These are phyloP conservation scores for Aspergillus costaricaensis DNA, from an alignment of 2,329 filamentous ascomycete genomes.

Conservation along the genomic window DNA sequence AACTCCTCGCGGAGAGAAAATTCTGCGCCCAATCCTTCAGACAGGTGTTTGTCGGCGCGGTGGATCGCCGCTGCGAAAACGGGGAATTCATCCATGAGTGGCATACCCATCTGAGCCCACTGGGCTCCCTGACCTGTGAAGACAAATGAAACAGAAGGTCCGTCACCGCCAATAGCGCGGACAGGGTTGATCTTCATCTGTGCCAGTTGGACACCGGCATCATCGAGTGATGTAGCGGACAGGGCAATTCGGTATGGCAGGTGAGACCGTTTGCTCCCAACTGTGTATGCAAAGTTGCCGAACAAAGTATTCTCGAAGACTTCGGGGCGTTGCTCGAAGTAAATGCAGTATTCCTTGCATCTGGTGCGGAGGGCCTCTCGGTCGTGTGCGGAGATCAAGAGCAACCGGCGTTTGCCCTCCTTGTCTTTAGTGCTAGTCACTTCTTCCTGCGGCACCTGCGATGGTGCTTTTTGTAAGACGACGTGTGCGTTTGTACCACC, in stretches of 20 bases:
- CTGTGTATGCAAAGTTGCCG: too few relatives aligned
- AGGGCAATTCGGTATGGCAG: too few relatives aligned
- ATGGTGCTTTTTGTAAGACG: not conserved
- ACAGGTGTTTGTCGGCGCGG: not conserved
- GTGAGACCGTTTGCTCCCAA: too few relatives aligned
- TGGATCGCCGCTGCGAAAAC: not conserved
- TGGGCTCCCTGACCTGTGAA: slow-evolving; percentile 44
- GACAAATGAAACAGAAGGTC: slow-evolving; percentile 31
- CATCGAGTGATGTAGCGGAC: too few relatives aligned
- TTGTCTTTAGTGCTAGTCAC: not conserved
- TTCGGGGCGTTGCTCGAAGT: not conserved
- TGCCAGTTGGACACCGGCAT: slow-evolving; percentile 5
- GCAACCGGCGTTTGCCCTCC: not conserved
- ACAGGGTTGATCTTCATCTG: not conserved
- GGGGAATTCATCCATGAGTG: slow-evolving; percentile 21
- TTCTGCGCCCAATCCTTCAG: not conserved
- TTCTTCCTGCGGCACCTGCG: not conserved
- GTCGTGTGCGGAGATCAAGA: not conserved
- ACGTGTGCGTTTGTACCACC: slow-evolving; percentile 7
- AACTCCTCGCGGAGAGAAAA: not conserved
- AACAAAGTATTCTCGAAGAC: too few relatives aligned
- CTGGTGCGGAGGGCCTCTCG: not conserved
- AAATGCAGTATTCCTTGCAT: not conserved
- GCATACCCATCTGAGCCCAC: slow-evolving; percentile 36
- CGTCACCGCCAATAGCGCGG: not conserved